Evolutionary conservation across 805 yeast species (phyloP), one percentile per base, ranked within the genome.

Genomic region (Saturnispora silvae): DNA sequence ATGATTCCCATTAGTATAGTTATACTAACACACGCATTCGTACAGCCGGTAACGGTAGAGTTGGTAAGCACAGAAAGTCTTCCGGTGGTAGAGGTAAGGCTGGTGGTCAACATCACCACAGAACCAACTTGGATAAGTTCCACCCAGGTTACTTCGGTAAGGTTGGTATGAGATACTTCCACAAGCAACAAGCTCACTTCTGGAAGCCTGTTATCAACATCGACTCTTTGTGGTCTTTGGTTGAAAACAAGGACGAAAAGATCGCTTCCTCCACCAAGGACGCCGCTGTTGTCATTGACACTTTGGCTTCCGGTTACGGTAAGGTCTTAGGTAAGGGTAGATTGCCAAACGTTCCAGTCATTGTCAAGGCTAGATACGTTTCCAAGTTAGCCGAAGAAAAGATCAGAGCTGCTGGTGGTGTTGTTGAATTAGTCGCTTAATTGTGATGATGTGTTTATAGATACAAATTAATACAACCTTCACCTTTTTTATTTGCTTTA

Each of bases 21-120:
- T 31, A 38, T 43, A 43, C 47, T 43, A 45, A 43, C 48, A 45
- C 34, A 17, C 17, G n/a, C 31, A 28, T n/a, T 37, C 43, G 23
- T 27, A 40, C 61, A 82, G 97, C 97, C 94, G 98, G 98, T 84
- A 80, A 89, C 71, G 98, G 98, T 83, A 94, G 99, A 80, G 74
- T 92, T 72, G 99, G 99, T 74, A 92, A 92, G 82, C 98, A 92
- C 94, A 87, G 98, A 86, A 92, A 92, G 95, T 92, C 83, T 63
- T 96, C 98, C 56, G 98, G 98, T 92, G 98, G 98, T 76, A 87
- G 97, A 75, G 99, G 99, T 92, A 89, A 74, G 87, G 99, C 99
- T 68, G 99, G 99, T 89, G 99, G 99, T 85, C 89, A 77, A 75
- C 97, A 89, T 73, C 99, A 92, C 75, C 98, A 92, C 96, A 85